Base-by-base conservation (phyloP, 495 filamentous ascomycete species). In the Aspergillus taichungensis region DNA sequence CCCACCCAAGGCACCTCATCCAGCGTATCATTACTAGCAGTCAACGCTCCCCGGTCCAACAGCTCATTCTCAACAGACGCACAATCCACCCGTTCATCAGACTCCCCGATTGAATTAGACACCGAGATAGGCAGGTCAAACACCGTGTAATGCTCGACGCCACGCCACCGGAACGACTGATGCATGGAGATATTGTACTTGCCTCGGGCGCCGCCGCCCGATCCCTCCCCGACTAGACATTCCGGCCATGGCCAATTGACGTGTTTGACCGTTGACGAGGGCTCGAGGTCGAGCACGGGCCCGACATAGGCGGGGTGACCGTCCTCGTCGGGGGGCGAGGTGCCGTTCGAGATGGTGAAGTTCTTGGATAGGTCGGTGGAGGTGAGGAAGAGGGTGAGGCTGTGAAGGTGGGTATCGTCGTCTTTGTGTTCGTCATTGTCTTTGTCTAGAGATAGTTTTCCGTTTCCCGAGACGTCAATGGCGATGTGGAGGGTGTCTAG, bases 321-420 rank as follows among this genome's bases (percentile, higher is more conserved):
- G 18, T 24, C 2, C 2, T 24, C 69, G 42, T 67, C 63, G n/a
- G 65, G 29, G 6, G 60, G 42, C 18, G 64, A 64, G 33, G 77
- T 79, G 40, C 77, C 79, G 57, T 84, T 84, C 33, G 76, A 78
- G 42, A 84, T 79, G 27, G 82, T 84, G 55, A 85, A 79, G 59
- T 84, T 85, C 46, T 71, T 73, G 30, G 72, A 73, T 10, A 73
- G 75, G 13, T 62, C 53, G 51, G 77, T 74, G 54, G 77, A 81
- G 45, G 73, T 83, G 24, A 85, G 69, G 60, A 85, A 84, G 32
- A 85, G 67, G 37, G 70, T 80, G 62, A 84, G 78, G 56, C 76
- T 74, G 62, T 77, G 73, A 47, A 85, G 76, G 44, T 60, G 62
- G 34, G 72, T 78, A 5, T 66, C 54, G 7, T 63, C 63, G 48